Evolutionary conservation across 2,329 filamentous ascomycete species (phyloP).

Genomic region (Arthrobotrys entomopaga): DNA sequence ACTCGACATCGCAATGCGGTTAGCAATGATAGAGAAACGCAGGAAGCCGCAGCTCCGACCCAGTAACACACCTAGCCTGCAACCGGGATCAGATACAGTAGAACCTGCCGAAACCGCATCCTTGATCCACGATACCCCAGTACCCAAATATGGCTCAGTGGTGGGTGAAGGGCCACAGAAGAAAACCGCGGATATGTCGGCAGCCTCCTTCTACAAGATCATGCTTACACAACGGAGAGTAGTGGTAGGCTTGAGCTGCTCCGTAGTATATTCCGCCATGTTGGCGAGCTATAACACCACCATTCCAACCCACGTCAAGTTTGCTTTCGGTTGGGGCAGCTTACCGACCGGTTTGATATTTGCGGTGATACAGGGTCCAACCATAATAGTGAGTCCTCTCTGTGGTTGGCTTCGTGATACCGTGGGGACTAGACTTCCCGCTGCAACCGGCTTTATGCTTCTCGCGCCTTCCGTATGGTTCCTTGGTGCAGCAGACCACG

Average conservation of each 20-base stretch:
- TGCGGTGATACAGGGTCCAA: conserved; percentile 53
- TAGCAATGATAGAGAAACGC: conserved; percentile 59
- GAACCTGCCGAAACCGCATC: not conserved
- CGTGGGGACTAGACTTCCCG: conserved; percentile 52
- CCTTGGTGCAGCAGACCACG: conserved; percentile 59
- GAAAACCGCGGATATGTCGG: conserved; percentile 8
- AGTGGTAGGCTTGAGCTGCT: conserved; percentile 35
- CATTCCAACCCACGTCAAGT: conserved; percentile 57
- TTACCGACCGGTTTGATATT: conserved; percentile 56
- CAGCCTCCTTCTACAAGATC: conserved; percentile 50
- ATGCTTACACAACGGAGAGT: conserved; percentile 53
- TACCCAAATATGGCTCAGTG: no score
- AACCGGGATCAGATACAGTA: not conserved
- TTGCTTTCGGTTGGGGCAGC: conserved; percentile 57
- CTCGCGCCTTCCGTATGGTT: conserved; percentile 59
- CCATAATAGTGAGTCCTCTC: conserved; percentile 49
- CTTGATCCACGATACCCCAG: not conserved
- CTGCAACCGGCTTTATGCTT: conserved; percentile 57
- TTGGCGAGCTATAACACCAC: conserved; percentile 57
- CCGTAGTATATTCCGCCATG: conserved; percentile 37
- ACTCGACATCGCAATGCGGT: conserved; percentile 59
- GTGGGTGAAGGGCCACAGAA: no score
- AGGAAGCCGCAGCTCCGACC: not conserved
- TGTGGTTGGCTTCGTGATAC: conserved; percentile 56
- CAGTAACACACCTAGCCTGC: not conserved